A percentile compares a stretch with the other conserved stretches of the same genome.
Conservation (phyloP, 2,329 filamentous ascomycete species). For the Neonectria neomacrospora region DNA sequence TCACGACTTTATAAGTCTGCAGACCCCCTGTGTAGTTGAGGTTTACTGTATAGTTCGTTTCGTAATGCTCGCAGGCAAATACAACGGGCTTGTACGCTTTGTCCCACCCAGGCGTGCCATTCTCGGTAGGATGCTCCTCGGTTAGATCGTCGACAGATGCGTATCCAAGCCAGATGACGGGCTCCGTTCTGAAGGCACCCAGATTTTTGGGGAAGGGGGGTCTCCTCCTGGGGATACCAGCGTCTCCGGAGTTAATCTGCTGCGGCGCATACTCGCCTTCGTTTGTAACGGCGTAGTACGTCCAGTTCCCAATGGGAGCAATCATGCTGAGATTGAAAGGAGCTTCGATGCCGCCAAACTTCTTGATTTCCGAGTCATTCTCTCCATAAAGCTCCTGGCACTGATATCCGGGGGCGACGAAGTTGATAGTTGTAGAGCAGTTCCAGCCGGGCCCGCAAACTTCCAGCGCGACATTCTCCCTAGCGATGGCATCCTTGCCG, state of each 20-base stretch:
- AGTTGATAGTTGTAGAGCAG: conserved; percentile 36
- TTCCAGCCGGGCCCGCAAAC: conserved; percentile 37
- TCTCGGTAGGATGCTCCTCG: conserved; percentile 5
- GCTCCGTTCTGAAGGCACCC: conserved; percentile 32
- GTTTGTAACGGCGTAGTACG: conserved; percentile 26
- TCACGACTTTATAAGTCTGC: conserved; percentile 25
- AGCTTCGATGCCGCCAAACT: conserved; percentile 9
- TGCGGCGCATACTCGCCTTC: conserved; percentile 32
- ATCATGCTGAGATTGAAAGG: conserved; percentile 34
- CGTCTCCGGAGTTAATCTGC: conserved; percentile 22
- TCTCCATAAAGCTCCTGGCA: conserved; percentile 32
- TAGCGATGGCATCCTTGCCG: conserved; percentile 21
- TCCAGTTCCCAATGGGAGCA: conserved; percentile 29
- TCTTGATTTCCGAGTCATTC: conserved; percentile 15
- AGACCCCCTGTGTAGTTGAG: conserved; percentile 33
- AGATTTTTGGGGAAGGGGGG: conserved; percentile 31
- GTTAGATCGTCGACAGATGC: conserved; percentile 21
- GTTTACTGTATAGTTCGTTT: conserved; percentile 33
- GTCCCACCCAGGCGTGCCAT: conserved; percentile 14
- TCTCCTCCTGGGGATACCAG: neutral
- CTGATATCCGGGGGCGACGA: conserved; percentile 36
- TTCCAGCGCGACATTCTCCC: conserved; percentile 18
- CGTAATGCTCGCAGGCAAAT: conserved; percentile 40
- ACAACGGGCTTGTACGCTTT: conserved; percentile 28
- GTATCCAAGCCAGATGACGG: conserved; percentile 37